Conservation (phyloP, 768 basidiomycete species). For the Sporobolomyces roseus region DNA sequence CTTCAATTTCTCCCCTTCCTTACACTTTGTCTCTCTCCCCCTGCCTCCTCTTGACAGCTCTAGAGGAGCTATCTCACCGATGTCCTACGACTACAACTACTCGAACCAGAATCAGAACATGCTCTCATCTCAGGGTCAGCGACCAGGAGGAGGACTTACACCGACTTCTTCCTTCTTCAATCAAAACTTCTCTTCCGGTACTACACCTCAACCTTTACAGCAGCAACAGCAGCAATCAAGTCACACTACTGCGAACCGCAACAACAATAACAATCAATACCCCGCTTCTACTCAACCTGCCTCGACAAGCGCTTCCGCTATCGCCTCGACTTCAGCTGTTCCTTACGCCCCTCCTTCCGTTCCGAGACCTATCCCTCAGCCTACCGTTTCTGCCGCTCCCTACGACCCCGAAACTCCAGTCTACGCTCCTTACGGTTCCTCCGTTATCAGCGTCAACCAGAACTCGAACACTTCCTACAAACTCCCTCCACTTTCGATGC, state of each 20-base stretch:
- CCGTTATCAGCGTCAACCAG: conserved; percentile 34
- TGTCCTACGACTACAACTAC: conserved; percentile 26
- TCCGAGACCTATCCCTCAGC: background rate
- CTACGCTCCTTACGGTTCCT: conserved; percentile 37
- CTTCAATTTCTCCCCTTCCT: background rate
- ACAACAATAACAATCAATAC: background rate
- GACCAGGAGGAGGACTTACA: background rate
- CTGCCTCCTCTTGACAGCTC: background rate
- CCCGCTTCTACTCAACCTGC: background rate
- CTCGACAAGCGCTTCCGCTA: background rate
- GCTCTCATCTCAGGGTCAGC: background rate
- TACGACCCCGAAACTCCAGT: conserved; percentile 19
- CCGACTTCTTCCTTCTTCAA: conserved; percentile 23
- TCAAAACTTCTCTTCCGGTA: background rate
- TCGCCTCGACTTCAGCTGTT: conserved; percentile 6
- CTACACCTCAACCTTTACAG: background rate
- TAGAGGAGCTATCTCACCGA: conserved; percentile 17
- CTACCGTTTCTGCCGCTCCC: background rate
- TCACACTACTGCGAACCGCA: too few species aligned
- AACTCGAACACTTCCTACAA: conserved; percentile 30
- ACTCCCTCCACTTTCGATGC: conserved; percentile 22
- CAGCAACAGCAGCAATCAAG: background rate
- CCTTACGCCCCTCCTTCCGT: background rate
- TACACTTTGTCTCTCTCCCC: background rate
- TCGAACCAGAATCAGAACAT: background rate